Base-by-base conservation (phyloP, 768 basidiomycete genomes). In the Termitomyces sp. region DNA sequence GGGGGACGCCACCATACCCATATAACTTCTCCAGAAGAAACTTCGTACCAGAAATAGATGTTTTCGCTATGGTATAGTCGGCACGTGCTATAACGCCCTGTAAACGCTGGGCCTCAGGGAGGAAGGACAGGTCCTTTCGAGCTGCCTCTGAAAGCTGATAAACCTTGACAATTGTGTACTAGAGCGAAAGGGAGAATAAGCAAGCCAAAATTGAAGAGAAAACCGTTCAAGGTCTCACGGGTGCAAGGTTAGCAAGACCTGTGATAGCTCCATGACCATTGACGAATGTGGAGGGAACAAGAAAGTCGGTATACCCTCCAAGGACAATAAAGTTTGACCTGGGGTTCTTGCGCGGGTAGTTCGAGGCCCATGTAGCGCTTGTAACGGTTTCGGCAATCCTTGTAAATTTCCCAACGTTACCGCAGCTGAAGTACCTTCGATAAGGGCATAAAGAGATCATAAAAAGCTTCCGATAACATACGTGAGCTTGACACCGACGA, bases 401-500 rank as follows among this genome's bases (percentile, higher is more conserved):
- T 30, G 91, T 90, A 63, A 95, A 78, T 71, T 95, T 95, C 49
- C 94, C 94, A 60, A 97, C 91, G 65, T 89, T 91, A 30, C 90
- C 93, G 65, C 94, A 96, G 43, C 90, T 92, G 62, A 26, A 41
- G 17, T 26, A 43, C 5, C 43, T 46, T 55, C 19, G 44, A 53
- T 61, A 30, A 58, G 23, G 23, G 6, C 17, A 26, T 4, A 9
- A 23, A 35, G 21, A 31, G 40, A 26, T 26, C 10, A 33, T 26
- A 3, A 5, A 47, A 26, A 28, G 2, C 14, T 40, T 0, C 19
- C 30, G n/a, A 26, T 26, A 15, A 79, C 87, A 44, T 71, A 90
- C 84, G 94, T 96, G 57, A 96, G 81, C 71, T 98, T 98, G 60
- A 94, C 86, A 21, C 94, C 94, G 62, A 78, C 83, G 40, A 90